phyloP scores from a whole-genome alignment of 768 basidiomycete genomes.

The Pleurotus eryngii region DNA sequence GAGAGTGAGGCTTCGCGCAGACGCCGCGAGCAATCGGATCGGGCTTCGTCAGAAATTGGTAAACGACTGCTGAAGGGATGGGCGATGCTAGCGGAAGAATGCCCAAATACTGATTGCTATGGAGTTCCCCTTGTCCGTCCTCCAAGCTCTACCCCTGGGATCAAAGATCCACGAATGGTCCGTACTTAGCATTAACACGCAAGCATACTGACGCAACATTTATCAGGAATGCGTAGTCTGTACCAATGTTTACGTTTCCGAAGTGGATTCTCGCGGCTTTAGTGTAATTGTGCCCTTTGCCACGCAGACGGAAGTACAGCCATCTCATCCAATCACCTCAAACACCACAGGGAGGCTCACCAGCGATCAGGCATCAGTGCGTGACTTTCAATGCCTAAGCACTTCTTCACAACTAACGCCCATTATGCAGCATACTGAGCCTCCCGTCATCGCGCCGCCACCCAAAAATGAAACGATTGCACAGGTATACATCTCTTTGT shows the following conservation, averaged over 20 bases:
- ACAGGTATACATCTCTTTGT: no score
- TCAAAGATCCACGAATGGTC: slow-evolving; percentile 67
- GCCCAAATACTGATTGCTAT: slow-evolving; percentile 64
- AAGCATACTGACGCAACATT: slow-evolving; percentile 22
- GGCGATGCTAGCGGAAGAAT: slow-evolving; percentile 90
- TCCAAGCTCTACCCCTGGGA: slow-evolving; percentile 52
- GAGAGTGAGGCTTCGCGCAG: slow-evolving; percentile 65
- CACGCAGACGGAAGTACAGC: no score
- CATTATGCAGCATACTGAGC: no score
- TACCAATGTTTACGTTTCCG: slow-evolving; percentile 52
- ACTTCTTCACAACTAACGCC: no score
- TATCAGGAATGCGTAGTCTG: slow-evolving; percentile 79
- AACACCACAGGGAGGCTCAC: no score
- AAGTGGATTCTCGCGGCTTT: slow-evolving; percentile 48
- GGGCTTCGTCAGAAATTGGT: slow-evolving; percentile 77
- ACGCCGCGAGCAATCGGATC: slow-evolving; percentile 78
- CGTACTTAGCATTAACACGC: slow-evolving; percentile 13
- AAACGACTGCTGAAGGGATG: slow-evolving; percentile 75
- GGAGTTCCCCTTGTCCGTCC: slow-evolving; percentile 84
- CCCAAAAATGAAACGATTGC: no score
- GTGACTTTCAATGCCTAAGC: no score
- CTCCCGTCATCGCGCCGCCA: no score
- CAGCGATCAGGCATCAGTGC: no score
- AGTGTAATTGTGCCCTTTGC: slow-evolving; percentile 37
- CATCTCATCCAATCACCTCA: no score